Evolutionary conservation across 2,329 filamentous ascomycete species (phyloP).

Genomic region (Penicillium sp.): DNA sequence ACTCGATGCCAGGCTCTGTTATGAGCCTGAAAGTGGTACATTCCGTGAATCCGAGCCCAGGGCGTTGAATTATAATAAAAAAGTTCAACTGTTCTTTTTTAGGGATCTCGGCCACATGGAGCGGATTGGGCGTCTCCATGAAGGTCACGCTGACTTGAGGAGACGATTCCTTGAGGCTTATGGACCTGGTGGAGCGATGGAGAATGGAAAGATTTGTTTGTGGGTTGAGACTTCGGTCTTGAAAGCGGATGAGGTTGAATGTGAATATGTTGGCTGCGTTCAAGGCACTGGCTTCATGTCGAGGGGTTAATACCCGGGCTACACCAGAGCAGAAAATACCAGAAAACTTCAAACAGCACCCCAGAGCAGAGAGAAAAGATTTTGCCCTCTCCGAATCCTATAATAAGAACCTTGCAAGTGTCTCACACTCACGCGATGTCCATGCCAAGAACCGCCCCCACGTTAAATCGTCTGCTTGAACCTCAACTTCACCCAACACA

Average conservation of each 20-base stretch:
- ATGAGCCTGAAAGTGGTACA: slow-evolving; percentile 1
- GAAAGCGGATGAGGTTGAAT: slow-evolving; percentile 12
- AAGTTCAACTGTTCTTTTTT: slow-evolving; percentile 21
- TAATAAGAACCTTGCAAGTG: no score
- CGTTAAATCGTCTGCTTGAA: neutral
- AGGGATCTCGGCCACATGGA: slow-evolving; percentile 17
- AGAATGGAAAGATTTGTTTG: slow-evolving; percentile 7
- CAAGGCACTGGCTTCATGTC: slow-evolving; percentile 16
- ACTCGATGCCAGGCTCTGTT: slow-evolving; percentile 13
- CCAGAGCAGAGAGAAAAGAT: no score
- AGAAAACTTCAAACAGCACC: no score
- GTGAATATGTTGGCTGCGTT: slow-evolving; percentile 21
- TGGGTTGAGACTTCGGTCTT: slow-evolving; percentile 22
- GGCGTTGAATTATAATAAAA: slow-evolving; percentile 14
- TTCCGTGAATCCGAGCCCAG: neutral
- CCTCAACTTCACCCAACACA: neutral
- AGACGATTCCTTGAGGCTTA: slow-evolving; percentile 13
- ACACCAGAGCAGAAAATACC: no score
- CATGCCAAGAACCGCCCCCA: neutral
- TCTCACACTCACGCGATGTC: neutral
- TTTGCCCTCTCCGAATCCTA: no score
- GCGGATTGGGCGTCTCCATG: slow-evolving; percentile 10
- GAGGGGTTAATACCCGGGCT: neutral
- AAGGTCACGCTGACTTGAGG: slow-evolving; percentile 12
- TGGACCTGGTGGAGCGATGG: slow-evolving; percentile 10